Percentiles rank a stretch among this genome's conserved stretches.
Conservation (phyloP, 1,284 basidiomycete genomes). For the Ganoderma boninense region DNA sequence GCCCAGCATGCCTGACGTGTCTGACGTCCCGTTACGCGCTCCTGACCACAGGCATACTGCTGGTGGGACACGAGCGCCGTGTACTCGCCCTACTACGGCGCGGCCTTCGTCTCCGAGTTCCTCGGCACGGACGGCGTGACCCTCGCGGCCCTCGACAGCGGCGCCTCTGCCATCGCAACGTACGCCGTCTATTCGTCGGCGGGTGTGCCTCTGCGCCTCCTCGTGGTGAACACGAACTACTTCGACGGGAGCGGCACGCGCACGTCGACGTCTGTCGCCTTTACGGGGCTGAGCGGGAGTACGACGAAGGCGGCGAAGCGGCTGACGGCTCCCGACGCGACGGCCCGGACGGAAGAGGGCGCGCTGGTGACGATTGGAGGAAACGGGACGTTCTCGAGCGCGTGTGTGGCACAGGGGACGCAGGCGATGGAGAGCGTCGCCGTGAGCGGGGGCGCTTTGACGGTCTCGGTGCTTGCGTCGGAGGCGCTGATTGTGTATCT, state of each 20-base stretch:
- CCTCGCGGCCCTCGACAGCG: constrained; percentile 49
- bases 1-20: not conserved
- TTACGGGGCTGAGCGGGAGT: constrained; percentile 41
- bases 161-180: constrained; percentile 42
- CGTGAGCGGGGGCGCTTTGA: constrained; percentile 39
- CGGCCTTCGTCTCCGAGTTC: constrained; percentile 50
- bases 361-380: constrained; percentile 50
- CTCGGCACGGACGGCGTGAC: constrained; percentile 44
- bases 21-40: not conserved
- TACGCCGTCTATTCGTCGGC: constrained; percentile 47
- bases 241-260: constrained; percentile 47
- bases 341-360: constrained; percentile 45
- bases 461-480: constrained; percentile 46
- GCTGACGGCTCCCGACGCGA: constrained; percentile 48
- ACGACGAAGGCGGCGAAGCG: constrained; percentile 43
- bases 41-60: constrained; percentile 46
- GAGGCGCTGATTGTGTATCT: constrained; percentile 50
- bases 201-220: constrained; percentile 41
- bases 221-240: constrained; percentile 50
- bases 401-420: constrained; percentile 41
- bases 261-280: constrained; percentile 38
- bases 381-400: constrained; percentile 41
- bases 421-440: constrained; percentile 41
- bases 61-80: constrained; percentile 49
- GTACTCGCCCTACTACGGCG: constrained; percentile 52